Evolutionary conservation across 345 rosid species (phyloP), one percentile per base, ranked within the genome.

Genomic region (Pistacia atlantica): DNA sequence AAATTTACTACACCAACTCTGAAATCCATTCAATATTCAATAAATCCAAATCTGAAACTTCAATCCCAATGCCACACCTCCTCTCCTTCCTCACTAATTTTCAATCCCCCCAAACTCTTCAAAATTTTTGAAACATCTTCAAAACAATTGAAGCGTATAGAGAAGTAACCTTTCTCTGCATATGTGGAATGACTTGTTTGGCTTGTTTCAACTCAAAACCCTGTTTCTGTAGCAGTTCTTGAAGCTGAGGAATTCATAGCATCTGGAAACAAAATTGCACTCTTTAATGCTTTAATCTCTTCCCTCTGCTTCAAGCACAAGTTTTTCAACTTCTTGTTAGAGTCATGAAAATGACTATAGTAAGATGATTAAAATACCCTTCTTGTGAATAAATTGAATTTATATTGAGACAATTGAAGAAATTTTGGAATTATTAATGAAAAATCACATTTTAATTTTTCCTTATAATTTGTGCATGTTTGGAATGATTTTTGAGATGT

Each of bases 81-180:
- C 17, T 7, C 66, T 48, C 57, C 60, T 11, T 35, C 64, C 52
- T 46, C 59, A 45, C 80, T 69, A 35, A 86, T 82, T 48, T 78
- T 84, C 84, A 88, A 45, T 31, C 33, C 33, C 33, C 33, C 3
- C 33, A 31, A 31, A 31, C 33, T 31, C 2, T 31, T 31, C 33
- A 31, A 31, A 31, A 31, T 31, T 31, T 31, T 2, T 31, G 33
- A 31, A 31, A 31, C 33, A 31, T 31, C 33, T 31, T 31, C 33
- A 1, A 31, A 31, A 31, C 33, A 31, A 31, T 31, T 31, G 33
- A 31, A 31, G 33, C 33, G 2, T 31, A 31, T 31, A 93, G 97
- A 74, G 97, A 95, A 74, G 91, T 79, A 74, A 90, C 96, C 86
- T 95, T 97, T 68, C 83, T 87, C 73, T 93, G 98, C 25, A 95